Evolutionary conservation across 192 early-diverging fungal genomes (phyloP), one percentile per base, ranked within the genome.

Genomic region (Dimargaris verticillata): DNA sequence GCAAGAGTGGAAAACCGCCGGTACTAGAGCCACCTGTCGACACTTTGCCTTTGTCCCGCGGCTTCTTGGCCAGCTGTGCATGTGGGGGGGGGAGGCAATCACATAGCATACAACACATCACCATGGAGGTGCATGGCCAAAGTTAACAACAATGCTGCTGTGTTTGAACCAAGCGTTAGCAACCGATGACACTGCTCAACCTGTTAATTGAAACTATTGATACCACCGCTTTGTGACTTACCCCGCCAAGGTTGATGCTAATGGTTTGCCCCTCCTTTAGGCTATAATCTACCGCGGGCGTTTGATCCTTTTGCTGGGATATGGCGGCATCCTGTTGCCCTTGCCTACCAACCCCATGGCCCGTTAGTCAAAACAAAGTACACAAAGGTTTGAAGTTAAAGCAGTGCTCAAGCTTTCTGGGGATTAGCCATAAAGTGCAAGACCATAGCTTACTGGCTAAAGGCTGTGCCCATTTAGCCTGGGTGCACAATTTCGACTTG

Each of bases 241-340:
- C 70, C 26, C 62, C 66, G 49, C 77, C 79, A 33, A 82, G 44
- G 24, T 74, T 74, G 53, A 79, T 82, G 33, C 64, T 71, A 44
- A 81, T 77, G 44, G 68, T 81, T 61, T 78, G 72, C n/a, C 78
- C 80, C 42, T 75, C 77, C 61, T 82, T 82, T 51, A 72, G 62
- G 51, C 69, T 74, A 57, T 76, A 81, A 64, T 81, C 80, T 11
- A 81, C 62, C 24, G 69, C 58, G 50, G 77, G 75, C 3, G 17
- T 54, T 26, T 15, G 3, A 3, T 54, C 53, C 15, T 14, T 25
- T 28, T 54, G n/a, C 22, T 28, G 17, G 20, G 53, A 14, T 28
- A 54, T 15, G 3, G 17, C 22, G 3, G 17, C 53, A 26, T 54
- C 53, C 3, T 20, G 14, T 28, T 54, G 53, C 22, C 53, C 53